Conservation (phyloP, 2,329 filamentous ascomycete genomes). For the Neophaeococcomyces mojaviensis region DNA sequence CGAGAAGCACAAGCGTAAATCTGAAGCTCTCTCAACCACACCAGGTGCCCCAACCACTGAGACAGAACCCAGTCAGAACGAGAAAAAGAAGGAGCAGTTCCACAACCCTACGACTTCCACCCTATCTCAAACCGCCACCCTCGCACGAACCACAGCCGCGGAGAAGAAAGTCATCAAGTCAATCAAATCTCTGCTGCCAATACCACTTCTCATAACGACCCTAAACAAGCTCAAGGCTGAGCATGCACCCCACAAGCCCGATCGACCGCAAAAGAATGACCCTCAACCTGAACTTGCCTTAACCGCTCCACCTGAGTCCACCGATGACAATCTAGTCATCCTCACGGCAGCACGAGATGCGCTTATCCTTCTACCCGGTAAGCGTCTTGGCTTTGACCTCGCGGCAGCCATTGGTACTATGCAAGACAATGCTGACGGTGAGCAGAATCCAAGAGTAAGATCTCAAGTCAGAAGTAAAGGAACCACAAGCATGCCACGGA, state of each 20-base stretch:
- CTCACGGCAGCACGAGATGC: not conserved
- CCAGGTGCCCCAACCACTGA: too few relatives aligned
- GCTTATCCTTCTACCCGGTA: not conserved
- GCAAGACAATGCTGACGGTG: not conserved
- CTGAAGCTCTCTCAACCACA: too few relatives aligned
- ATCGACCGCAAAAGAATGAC: too few relatives aligned
- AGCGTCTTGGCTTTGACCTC: not conserved
- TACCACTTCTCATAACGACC: too few relatives aligned
- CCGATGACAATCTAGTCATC: not conserved
- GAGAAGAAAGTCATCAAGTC: too few relatives aligned
- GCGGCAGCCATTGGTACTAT: too few relatives aligned
- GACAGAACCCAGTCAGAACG: not conserved
- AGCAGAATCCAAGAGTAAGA: not conserved
- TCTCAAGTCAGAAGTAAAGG: too few relatives aligned
- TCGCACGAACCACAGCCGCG: too few relatives aligned
- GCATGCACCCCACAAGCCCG: too few relatives aligned
- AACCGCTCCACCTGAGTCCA: not conserved
- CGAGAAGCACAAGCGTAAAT: not conserved
- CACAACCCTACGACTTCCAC: not conserved
- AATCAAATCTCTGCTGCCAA: too few relatives aligned
- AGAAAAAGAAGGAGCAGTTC: conserved; percentile 2
- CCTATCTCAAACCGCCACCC: not conserved
- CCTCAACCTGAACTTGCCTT: not conserved
- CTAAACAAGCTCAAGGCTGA: too few relatives aligned
- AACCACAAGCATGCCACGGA: too few relatives aligned